These are phyloP conservation scores for Coemansia sp. DNA, from an alignment of 371 early-diverging fungal species.

Conservation along the genomic window DNA sequence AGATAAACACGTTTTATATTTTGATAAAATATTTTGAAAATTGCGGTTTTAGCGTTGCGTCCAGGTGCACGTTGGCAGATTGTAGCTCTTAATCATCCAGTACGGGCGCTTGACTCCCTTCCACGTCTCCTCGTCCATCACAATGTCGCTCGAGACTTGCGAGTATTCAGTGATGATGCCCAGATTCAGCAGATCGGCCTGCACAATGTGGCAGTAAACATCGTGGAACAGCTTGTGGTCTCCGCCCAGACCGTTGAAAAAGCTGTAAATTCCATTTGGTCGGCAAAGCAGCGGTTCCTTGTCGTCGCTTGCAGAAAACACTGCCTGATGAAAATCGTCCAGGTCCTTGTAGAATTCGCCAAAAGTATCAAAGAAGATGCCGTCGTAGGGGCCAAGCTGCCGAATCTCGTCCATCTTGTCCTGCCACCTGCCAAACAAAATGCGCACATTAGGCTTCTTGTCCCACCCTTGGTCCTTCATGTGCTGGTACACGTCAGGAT, in stretches of 20 bases:
- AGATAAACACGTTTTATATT: not conserved
- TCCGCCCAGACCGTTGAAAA: conserved; percentile 93
- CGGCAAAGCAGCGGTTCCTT: conserved; percentile 32
- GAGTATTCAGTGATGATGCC: conserved; percentile 74
- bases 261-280: conserved; percentile 77
- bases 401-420: conserved; percentile 77
- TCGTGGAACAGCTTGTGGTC: conserved; percentile 93
- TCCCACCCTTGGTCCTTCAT: conserved; percentile 86
- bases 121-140: conserved; percentile 84
- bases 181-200: conserved; percentile 75
- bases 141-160: conserved; percentile 66
- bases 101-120: conserved; percentile 80
- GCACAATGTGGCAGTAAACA: conserved; percentile 83
- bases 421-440: conserved; percentile 93
- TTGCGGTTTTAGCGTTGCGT: not conserved
- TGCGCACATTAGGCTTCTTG: conserved; percentile 76
- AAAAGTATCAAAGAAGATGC: conserved; percentile 93
- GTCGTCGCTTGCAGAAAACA: conserved; percentile 59
- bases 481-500: conserved; percentile 90
- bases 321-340: conserved; percentile 78
- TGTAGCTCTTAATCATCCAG: conserved; percentile 79
- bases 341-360: conserved; percentile 93
- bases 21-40: not conserved
- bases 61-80: conserved; percentile 68
- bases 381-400: conserved; percentile 62